These are phyloP conservation scores for Chytriomyces sp. DNA, from an alignment of 192 early-diverging fungal genomes.

Conservation along the genomic window DNA sequence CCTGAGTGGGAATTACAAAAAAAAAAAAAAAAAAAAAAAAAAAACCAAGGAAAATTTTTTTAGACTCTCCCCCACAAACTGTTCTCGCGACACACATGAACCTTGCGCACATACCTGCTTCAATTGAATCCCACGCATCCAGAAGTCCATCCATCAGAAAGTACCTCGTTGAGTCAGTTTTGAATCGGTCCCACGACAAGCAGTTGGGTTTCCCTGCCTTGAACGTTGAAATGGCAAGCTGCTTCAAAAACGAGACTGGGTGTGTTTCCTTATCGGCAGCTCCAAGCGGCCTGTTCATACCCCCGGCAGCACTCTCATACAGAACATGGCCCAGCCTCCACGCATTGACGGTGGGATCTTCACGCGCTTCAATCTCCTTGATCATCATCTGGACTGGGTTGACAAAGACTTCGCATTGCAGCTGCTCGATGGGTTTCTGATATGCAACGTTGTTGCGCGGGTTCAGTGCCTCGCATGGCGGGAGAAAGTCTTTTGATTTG, in stretches of 20 bases:
- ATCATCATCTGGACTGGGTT: slow-evolving; percentile 31
- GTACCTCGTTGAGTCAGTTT: slow-evolving; percentile 15
- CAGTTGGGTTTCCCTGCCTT: slow-evolving; percentile 18
- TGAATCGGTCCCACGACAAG: slow-evolving; percentile 18
- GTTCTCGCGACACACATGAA: too few relatives aligned
- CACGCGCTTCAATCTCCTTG: slow-evolving; percentile 12
- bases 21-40: background rate
- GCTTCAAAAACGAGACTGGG: slow-evolving; percentile 7
- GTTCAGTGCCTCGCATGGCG: background rate
- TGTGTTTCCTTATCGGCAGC: background rate
- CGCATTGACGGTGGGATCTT: slow-evolving; percentile 33
- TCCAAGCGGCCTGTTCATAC: background rate
- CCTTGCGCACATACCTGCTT: slow-evolving; percentile 16
- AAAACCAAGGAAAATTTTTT: too few relatives aligned
- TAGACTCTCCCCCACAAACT: background rate
- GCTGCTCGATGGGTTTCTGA: background rate
- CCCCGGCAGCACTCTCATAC: slow-evolving; percentile 1
- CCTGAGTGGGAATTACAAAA: background rate
- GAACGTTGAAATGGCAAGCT: slow-evolving; percentile 4
- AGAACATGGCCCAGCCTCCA: slow-evolving; percentile 35
- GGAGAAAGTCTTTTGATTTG: background rate
- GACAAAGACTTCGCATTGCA: slow-evolving; percentile 35
- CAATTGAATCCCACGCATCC: slow-evolving; percentile 42
- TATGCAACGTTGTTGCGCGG: background rate
- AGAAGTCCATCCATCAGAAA: slow-evolving; percentile 23